Evolutionary conservation across 768 basidiomycete species (phyloP).

Genomic region (Tephrocybe sp.): DNA sequence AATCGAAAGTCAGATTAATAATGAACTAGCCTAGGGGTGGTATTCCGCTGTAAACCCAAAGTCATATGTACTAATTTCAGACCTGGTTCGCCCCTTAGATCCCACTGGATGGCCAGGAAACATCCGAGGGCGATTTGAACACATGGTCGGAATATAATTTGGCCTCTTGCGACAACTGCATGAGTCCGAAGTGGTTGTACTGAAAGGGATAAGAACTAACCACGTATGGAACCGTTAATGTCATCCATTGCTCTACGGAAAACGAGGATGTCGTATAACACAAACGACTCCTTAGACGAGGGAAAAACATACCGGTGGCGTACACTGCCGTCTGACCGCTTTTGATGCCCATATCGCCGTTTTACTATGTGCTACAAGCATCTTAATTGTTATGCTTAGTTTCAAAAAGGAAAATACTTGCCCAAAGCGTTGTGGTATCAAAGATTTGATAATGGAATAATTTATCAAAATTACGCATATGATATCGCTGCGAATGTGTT

Average conservation of each 20-base stretch:
- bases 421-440: constrained; percentile 7
- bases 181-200: not conserved
- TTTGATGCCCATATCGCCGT: not conserved
- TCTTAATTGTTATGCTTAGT: not conserved
- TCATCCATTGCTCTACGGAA: constrained; percentile 4
- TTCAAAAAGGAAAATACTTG: not conserved
- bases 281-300: not conserved
- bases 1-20: no score
- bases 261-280: not conserved
- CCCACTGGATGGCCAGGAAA: no score
- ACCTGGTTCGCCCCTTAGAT: no score
- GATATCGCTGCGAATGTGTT: not conserved
- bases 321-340: not conserved
- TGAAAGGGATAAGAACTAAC: not conserved
- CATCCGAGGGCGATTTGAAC: no score
- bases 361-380: not conserved
- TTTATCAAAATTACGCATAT: constrained; percentile 6
- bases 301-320: not conserved
- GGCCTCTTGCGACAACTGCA: not conserved
- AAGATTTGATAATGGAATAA: constrained; percentile 4
- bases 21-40: no score
- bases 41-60: no score
- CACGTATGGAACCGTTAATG: constrained; percentile 1
- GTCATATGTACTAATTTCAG: no score
- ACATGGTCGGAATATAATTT: no score